Base-by-base conservation (phyloP, 495 filamentous ascomycete genomes). In the Bacidia gigantensis region DNA sequence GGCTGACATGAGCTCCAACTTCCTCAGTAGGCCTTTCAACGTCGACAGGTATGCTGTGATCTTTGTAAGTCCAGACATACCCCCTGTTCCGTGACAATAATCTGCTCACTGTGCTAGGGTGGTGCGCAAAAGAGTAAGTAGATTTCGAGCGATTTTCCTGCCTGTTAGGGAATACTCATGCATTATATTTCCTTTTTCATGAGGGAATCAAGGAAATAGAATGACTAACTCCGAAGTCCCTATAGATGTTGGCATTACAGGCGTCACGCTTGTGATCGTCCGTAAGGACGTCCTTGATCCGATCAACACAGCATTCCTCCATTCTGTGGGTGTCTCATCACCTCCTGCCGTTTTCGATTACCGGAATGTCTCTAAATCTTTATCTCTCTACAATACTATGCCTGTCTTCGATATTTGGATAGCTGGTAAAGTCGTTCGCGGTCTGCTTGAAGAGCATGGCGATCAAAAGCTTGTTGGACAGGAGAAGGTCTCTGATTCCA, bases 351-450 rank as follows among this genome's bases (percentile, higher is more conserved):
- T 95, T 38, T 69, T 95, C 40, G 78, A 86, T 64, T 97, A 89
- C 65, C 76, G 83, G 44, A 83, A 76, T 0, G 78, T 86, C 35
- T 82, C 86, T 18, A 89, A 89, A 72, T 88, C 89, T 67, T 88
- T 88, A 70, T 87, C 81, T 56, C 72, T 97, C 49, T 95, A 95
- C 70, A 96, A 95, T 70, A 97, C 90, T 2, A 73, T 97, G 23
- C 86, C 85, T 55, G 95, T 97, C 59, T 95, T 96, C 66, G 78
- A 78, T 58, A 83, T 97, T 47, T 96, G 80, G 74, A 78, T 97
- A 51, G 86, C 87, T 20, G 84, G 86, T 24, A 77, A 86, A 59
- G 89, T 97, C 25, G 82, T 96, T 70, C 73, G 76, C 40, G 73
- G 74, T 46, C 70, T 89, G 2, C 69, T 90, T 22, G 25, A 62